A percentile compares a stretch with the other conserved stretches of the same genome.
These are phyloP conservation scores for Rutstroemia sp. DNA, from an alignment of 2,329 filamentous ascomycete genomes.

Conservation along the genomic window DNA sequence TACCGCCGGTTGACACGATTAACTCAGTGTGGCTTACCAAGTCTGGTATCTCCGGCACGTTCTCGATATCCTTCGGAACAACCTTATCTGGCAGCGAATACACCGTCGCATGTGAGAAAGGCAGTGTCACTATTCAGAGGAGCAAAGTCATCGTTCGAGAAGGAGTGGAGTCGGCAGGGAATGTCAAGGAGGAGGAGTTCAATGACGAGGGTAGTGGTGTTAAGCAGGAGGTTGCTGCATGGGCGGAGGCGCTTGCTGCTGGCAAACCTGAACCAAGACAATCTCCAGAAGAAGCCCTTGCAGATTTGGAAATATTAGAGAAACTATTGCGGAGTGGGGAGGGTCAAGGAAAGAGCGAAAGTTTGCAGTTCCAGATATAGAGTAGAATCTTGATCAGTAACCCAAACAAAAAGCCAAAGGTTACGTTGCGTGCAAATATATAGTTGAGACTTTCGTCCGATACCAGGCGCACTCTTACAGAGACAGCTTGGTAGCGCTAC, in stretches of 20 bases:
- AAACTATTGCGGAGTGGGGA: slow-evolving; percentile 31
- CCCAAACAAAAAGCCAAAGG: no score
- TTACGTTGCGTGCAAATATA: no score
- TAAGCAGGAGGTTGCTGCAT: slow-evolving; percentile 26
- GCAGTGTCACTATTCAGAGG: slow-evolving; percentile 21
- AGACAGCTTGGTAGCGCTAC: no score
- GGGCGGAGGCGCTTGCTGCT: slow-evolving; percentile 23
- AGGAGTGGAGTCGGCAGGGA: slow-evolving; percentile 22
- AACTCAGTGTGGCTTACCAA: slow-evolving; percentile 28
- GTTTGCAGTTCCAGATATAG: slow-evolving; percentile 22
- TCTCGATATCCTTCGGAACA: slow-evolving; percentile 27
- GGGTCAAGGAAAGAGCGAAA: slow-evolving; percentile 21
- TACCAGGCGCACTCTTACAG: no score
- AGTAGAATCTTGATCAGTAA: background rate
- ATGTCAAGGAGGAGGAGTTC: slow-evolving; percentile 24
- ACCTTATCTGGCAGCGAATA: slow-evolving; percentile 26
- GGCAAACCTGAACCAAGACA: slow-evolving; percentile 21
- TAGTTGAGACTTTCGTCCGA: no score
- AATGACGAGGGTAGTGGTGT: slow-evolving; percentile 24
- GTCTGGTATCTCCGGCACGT: slow-evolving; percentile 27
- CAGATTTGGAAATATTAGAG: slow-evolving; percentile 27
- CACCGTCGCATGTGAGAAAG: slow-evolving; percentile 28
- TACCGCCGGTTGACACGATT: slow-evolving; percentile 29
- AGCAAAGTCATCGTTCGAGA: slow-evolving; percentile 23
- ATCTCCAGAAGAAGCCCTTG: slow-evolving; percentile 22